A percentile compares a stretch with the other conserved stretches of the same genome.
phyloP scores from a whole-genome alignment of 2,329 filamentous ascomycete genomes.

The Boeremia exigua region DNA sequence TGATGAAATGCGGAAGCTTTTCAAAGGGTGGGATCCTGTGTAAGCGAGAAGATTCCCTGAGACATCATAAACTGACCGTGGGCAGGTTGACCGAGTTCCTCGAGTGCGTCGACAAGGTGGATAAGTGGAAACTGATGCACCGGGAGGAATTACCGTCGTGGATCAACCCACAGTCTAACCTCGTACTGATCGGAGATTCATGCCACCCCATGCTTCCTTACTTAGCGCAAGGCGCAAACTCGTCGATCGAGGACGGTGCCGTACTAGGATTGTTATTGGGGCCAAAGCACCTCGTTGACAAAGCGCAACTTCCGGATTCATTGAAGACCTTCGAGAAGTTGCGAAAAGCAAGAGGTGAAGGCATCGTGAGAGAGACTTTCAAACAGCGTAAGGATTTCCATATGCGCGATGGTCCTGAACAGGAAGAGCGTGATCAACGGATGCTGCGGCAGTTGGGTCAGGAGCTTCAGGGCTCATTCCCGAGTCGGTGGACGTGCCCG shows the following conservation, averaged over 20 bases:
- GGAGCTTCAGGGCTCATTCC: constrained; percentile 61
- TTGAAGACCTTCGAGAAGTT: constrained; percentile 55
- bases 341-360: constrained; percentile 57
- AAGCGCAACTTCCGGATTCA: constrained; percentile 43
- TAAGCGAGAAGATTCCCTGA: constrained; percentile 44
- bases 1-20: constrained; percentile 66
- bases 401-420: constrained; percentile 59
- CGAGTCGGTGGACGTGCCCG: constrained; percentile 62
- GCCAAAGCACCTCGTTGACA: constrained; percentile 20
- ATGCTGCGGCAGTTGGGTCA: constrained; percentile 64
- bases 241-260: constrained; percentile 71
- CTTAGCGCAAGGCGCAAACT: constrained; percentile 62
- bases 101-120: constrained; percentile 61
- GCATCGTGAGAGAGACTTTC: constrained; percentile 69
- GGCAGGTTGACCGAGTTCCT: constrained; percentile 29
- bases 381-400: constrained; percentile 53
- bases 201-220: constrained; percentile 47
- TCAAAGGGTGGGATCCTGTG: constrained; percentile 70
- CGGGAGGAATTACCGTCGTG: constrained; percentile 43
- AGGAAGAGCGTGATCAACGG: constrained; percentile 62
- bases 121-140: constrained; percentile 75
- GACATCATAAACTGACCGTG: constrained; percentile 5
- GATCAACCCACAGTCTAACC: constrained; percentile 58
- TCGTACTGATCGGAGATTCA: constrained; percentile 55
- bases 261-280: constrained; percentile 65